Evolutionary conservation across 2,329 filamentous ascomycete species (phyloP).

Genomic region (Pseudonectria foliicola): DNA sequence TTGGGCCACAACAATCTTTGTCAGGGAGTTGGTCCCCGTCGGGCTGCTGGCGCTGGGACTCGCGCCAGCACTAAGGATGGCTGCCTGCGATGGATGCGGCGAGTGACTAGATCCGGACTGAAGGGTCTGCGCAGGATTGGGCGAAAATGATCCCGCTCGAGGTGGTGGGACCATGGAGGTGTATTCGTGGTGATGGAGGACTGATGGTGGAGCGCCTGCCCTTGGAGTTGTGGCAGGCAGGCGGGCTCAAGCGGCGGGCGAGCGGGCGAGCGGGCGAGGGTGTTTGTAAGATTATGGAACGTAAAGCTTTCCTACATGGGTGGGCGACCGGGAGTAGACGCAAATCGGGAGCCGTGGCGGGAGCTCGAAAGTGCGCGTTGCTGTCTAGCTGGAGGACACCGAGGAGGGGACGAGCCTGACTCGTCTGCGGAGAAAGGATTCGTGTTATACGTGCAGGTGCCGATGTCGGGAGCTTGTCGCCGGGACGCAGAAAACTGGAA

Average conservation of each 20-base stretch:
- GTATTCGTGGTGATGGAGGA: constrained; percentile 27
- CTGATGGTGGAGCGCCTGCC: constrained; percentile 30
- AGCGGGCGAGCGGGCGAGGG: constrained; percentile 19
- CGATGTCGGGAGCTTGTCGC: constrained; percentile 13
- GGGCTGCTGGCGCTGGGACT: constrained; percentile 57
- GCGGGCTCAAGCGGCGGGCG: constrained; percentile 24
- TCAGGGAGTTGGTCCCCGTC: constrained; percentile 60
- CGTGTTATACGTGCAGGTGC: constrained; percentile 18
- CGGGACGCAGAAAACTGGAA: constrained; percentile 18
- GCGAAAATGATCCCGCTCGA: constrained; percentile 58
- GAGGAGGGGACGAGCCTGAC: constrained; percentile 15
- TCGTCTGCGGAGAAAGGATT: constrained; percentile 16
- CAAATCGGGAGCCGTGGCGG: constrained; percentile 9
- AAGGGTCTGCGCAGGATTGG: constrained; percentile 51
- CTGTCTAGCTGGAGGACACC: constrained; percentile 11
- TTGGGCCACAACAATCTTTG: constrained; percentile 92
- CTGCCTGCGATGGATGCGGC: constrained; percentile 49
- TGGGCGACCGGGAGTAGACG: constrained; percentile 11
- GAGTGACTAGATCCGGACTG: constrained; percentile 51
- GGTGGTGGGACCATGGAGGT: constrained; percentile 52
- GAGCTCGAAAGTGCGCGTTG: constrained; percentile 14
- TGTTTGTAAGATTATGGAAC: constrained; percentile 19
- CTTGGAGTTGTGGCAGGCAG: constrained; percentile 28
- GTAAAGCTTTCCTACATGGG: constrained; percentile 30
- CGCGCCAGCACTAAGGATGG: constrained; percentile 51